These are phyloP conservation scores for Apiospora arundinis DNA, from an alignment of 2,329 filamentous ascomycete species.

Conservation along the genomic window DNA sequence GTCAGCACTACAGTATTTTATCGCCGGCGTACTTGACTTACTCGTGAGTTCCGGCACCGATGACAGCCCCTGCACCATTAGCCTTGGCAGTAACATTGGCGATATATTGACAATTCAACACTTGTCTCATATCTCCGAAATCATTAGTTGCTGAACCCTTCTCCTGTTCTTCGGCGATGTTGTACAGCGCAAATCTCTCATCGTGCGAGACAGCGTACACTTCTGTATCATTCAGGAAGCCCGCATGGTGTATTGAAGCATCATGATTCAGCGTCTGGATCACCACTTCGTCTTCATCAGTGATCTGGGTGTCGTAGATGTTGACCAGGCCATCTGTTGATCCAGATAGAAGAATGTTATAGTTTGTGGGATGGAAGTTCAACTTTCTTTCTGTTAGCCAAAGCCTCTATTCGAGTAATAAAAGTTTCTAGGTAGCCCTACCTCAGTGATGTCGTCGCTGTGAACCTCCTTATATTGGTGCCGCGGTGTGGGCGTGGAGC, in stretches of 20 bases:
- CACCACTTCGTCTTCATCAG: conserved; percentile 79
- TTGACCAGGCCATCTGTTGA: conserved; percentile 83
- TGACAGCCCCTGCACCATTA: conserved; percentile 62
- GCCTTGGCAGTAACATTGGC: conserved; percentile 69
- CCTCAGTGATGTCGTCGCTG: conserved; percentile 71
- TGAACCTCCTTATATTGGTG: conserved; percentile 69
- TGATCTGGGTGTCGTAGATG: conserved; percentile 73
- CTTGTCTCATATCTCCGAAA: conserved; percentile 73
- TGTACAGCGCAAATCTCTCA: conserved; percentile 77
- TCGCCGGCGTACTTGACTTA: conserved; percentile 45
- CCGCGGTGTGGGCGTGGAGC: conserved; percentile 52
- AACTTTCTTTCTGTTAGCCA: conserved; percentile 49
- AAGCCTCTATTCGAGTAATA: background rate
- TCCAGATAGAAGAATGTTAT: conserved; percentile 72
- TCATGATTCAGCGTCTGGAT: conserved; percentile 81
- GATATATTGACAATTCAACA: conserved; percentile 76
- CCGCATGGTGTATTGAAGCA: conserved; percentile 76
- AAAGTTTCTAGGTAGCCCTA: conserved; percentile 32
- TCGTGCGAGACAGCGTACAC: conserved; percentile 80
- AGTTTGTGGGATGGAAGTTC: conserved; percentile 65
- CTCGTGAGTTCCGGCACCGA: conserved; percentile 73
- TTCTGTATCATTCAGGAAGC: conserved; percentile 69
- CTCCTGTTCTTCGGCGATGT: conserved; percentile 67
- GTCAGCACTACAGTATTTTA: background rate
- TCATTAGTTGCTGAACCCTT: conserved; percentile 61